Base-by-base conservation (phyloP, 2,329 filamentous ascomycete species). In the Trichoderma sp. region DNA sequence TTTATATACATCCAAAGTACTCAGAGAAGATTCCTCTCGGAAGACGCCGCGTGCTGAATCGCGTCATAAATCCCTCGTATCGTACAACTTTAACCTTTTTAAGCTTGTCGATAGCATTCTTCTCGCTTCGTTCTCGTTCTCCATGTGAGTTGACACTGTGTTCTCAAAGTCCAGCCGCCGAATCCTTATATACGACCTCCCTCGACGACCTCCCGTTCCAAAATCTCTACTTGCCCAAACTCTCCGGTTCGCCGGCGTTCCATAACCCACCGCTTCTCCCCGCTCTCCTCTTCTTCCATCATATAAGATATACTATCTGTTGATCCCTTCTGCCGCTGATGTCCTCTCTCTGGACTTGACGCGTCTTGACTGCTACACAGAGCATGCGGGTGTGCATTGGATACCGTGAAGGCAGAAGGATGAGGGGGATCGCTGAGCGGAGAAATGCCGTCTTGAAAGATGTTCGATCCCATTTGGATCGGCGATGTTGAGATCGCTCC, bases 261-360 rank as follows among this genome's bases (percentile, higher is more conserved):
- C 75, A 93, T 82, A 8, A 93, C 87, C 92, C 91, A 93, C 60
- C 90, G 82, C 70, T 85, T 86, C 74, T 87, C 87, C 1, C 86
- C 87, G 9, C 85, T 85, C 3, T 90, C 88, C 76, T 91, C 89
- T 73, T 91, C 89, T 73, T 91, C 89, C 61, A 86, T 86, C 61
- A 86, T 86, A 79, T 94, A 94, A 7, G 90, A 91, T 39, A 94
- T 89, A 74, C 90, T 92, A 75, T 93, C 91, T 2, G 89, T 84
- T 60, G 88, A 91, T 64, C 86, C 83, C 74, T 84, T 86, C 74
- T 87, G 83, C 15, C 83, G 81, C 74, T 87, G 86, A 36, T 88
- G 87, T n/a, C 85, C 84, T 56, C 76, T 79, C 9, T 74, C 73
- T 1, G 75, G 51, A 73, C 73, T 51, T 67, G 74, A 28, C 47